A percentile compares a stretch with the other conserved stretches of the same genome.
These are phyloP conservation scores for Hypomontagnella submonticulosa DNA, from an alignment of 495 filamentous ascomycete genomes.

Conservation along the genomic window DNA sequence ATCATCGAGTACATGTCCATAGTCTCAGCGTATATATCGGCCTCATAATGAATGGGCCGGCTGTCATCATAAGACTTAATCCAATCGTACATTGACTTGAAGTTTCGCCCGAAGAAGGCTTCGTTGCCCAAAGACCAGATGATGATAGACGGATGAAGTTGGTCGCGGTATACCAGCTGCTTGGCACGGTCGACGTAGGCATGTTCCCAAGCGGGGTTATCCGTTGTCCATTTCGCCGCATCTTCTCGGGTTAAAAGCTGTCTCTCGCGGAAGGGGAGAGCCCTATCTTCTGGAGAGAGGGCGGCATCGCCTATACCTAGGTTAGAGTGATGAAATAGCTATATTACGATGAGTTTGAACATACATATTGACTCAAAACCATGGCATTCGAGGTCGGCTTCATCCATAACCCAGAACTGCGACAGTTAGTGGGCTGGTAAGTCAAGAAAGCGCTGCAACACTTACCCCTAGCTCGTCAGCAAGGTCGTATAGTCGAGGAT, in stretches of 20 bases:
- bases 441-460: neutral
- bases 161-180: slow-evolving; percentile 72
- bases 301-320: slow-evolving; percentile 38
- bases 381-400: slow-evolving; percentile 77
- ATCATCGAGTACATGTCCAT: slow-evolving; percentile 75
- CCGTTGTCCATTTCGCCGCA: slow-evolving; percentile 67
- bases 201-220: slow-evolving; percentile 71
- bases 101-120: slow-evolving; percentile 73
- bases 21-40: slow-evolving; percentile 65
- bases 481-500: slow-evolving; percentile 67
- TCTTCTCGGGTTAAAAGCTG: slow-evolving; percentile 61
- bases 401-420: slow-evolving; percentile 73
- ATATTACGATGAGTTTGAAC: neutral
- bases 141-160: slow-evolving; percentile 72
- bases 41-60: slow-evolving; percentile 74
- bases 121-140: slow-evolving; percentile 80
- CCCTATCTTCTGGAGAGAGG: slow-evolving; percentile 39
- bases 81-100: slow-evolving; percentile 71
- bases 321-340: slow-evolving; percentile 13
- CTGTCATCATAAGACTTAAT: slow-evolving; percentile 65
- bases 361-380: slow-evolving; percentile 65
- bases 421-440: slow-evolving; percentile 1
- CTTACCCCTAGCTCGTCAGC: slow-evolving; percentile 70
- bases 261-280: slow-evolving; percentile 51
- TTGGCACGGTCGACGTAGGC: slow-evolving; percentile 73